Evolutionary conservation across 73 alveolate genomes (phyloP).

Genomic region (Paraurostyla sp.): DNA sequence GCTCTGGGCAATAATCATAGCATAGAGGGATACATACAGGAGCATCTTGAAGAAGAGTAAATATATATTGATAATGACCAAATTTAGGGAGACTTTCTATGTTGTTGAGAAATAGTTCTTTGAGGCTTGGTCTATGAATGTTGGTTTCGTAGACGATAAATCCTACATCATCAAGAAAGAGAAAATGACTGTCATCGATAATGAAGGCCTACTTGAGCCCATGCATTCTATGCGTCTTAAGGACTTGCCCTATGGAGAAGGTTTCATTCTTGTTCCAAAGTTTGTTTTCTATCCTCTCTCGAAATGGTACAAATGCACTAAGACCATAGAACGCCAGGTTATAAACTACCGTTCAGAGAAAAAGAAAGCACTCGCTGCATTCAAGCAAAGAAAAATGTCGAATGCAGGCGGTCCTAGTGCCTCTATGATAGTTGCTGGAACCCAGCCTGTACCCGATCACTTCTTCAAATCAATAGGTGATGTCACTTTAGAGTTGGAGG

Average conservation of each 20-base stretch:
- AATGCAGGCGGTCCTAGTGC: too few relatives aligned
- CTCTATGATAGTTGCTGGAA: conserved; percentile 18
- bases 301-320: conserved; percentile 48
- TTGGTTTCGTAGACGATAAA: conserved; percentile 41
- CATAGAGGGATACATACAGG: conserved; percentile 42
- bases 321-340: conserved; percentile 51
- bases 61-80: too few relatives aligned
- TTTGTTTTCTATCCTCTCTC: conserved; percentile 42
- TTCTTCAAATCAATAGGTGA: conserved; percentile 48
- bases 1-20: conserved; percentile 15
- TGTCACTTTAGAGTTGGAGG: conserved; percentile 49
- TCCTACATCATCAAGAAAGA: conserved; percentile 42
- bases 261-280: conserved; percentile 50
- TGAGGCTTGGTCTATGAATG: conserved; percentile 47
- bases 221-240: background rate
- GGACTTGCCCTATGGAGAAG: conserved; percentile 36
- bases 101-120: conserved; percentile 36
- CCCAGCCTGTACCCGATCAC: conserved; percentile 29
- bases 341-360: conserved; percentile 21
- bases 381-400: conserved; percentile 41
- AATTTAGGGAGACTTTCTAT: conserved; percentile 28
- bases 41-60: conserved; percentile 7
- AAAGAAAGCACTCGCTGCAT: background rate
- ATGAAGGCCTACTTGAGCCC: conserved; percentile 45
- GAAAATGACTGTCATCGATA: conserved; percentile 22